Evolutionary conservation across 1,284 basidiomycete species (phyloP).

Genomic region (Papiliotrema terrestris): DNA sequence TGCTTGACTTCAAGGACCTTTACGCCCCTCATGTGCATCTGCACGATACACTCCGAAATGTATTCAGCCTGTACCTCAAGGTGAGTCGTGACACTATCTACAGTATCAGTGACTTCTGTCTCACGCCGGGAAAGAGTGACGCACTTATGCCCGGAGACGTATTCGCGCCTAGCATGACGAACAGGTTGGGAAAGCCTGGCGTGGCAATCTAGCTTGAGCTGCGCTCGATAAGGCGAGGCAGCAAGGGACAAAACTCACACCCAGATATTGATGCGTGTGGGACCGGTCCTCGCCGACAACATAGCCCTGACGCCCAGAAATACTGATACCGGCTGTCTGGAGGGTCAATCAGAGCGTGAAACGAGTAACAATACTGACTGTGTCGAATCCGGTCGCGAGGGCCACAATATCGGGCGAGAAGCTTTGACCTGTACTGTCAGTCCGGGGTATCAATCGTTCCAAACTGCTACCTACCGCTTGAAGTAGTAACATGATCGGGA

Average conservation of each 20-base stretch:
- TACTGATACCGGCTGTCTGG: neutral
- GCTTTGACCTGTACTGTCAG: slow-evolving; percentile 7
- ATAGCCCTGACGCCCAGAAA: neutral
- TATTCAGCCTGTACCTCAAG: slow-evolving; percentile 25
- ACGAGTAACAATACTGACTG: slow-evolving; percentile 7
- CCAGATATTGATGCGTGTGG: slow-evolving; percentile 1
- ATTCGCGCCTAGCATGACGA: slow-evolving; percentile 31
- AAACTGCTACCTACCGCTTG: neutral
- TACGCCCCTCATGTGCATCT: slow-evolving; percentile 7
- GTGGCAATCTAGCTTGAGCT: neutral
- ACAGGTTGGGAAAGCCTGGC: slow-evolving; percentile 29
- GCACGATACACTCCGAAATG: slow-evolving; percentile 17
- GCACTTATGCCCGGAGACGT: slow-evolving; percentile 21
- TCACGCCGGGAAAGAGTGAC: neutral
- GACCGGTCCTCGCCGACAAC: neutral
- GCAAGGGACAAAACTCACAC: neutral
- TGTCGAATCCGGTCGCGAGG: slow-evolving; percentile 25
- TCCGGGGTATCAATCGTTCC: neutral
- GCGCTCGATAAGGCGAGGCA: neutral
- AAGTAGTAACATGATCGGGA: neutral
- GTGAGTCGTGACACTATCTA: slow-evolving; percentile 1
- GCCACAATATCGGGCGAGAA: slow-evolving; percentile 18
- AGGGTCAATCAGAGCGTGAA: neutral
- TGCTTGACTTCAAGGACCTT: slow-evolving; percentile 20
- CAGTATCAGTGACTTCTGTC: neutral